Conservation (phyloP, 495 filamentous ascomycete genomes). For the Xylaria longipes region DNA sequence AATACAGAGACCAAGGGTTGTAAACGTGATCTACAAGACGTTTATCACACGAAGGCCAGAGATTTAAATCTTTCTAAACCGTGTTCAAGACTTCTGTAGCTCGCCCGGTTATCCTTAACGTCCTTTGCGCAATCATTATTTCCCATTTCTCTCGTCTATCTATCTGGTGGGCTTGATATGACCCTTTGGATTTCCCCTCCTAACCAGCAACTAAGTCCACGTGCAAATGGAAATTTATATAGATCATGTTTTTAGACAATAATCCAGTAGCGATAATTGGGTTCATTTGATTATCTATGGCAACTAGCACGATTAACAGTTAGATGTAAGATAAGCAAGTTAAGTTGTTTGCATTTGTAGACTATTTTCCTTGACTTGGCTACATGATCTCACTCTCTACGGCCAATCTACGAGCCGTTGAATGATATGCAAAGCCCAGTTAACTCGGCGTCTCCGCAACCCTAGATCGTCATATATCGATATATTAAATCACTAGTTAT, state of each 20-base stretch:
- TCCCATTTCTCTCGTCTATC: not conserved
- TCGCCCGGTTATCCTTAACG: not conserved
- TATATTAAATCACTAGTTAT: not conserved
- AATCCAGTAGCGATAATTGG: not conserved
- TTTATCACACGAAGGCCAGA: not conserved
- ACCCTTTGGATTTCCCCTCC: not conserved
- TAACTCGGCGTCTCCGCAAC: not conserved
- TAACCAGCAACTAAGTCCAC: not conserved
- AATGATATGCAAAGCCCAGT: not conserved
- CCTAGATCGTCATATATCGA: not conserved
- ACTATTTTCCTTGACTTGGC: not conserved
- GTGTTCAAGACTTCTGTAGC: not conserved
- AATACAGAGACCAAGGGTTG: not conserved
- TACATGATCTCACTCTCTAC: not conserved
- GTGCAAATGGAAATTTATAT: not conserved
- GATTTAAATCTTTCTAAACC: not conserved
- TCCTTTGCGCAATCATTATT: not conserved
- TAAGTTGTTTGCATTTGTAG: no score
- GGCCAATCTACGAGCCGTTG: not conserved
- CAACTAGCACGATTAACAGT: no score
- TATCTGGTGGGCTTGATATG: not conserved
- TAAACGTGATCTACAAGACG: no score
- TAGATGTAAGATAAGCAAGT: not conserved
- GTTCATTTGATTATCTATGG: not conserved
- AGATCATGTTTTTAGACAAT: not conserved